Evolutionary conservation across 495 filamentous ascomycete genomes (phyloP).

Genomic region (Annulohypoxylon moriforme): DNA sequence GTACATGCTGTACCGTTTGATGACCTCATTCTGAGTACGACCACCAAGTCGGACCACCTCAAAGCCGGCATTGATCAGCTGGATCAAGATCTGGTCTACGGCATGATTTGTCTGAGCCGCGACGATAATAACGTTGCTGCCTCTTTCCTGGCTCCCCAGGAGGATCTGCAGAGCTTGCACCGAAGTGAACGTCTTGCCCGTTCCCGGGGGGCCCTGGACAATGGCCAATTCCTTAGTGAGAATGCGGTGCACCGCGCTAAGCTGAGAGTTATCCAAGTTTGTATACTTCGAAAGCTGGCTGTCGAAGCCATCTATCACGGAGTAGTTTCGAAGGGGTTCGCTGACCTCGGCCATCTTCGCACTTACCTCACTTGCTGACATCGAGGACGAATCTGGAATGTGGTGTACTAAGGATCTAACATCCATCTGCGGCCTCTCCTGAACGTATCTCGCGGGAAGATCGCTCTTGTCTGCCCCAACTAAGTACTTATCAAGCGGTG

Average conservation of each 20-base stretch:
- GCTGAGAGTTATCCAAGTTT: constrained; percentile 76
- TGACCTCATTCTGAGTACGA: constrained; percentile 71
- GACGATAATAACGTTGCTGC: constrained; percentile 68
- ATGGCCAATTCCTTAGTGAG: constrained; percentile 80
- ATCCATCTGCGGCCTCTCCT: constrained; percentile 48
- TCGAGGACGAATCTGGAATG: constrained; percentile 41
- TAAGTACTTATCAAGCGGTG: constrained; percentile 54
- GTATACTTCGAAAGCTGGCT: constrained; percentile 49
- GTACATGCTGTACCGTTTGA: constrained; percentile 73
- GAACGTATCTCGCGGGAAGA: constrained; percentile 45
- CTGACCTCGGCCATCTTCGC: constrained; percentile 58
- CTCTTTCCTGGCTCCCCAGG: constrained; percentile 67
- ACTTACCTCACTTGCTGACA: constrained; percentile 50
- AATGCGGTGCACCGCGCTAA: constrained; percentile 73
- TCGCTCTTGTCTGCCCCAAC: constrained; percentile 57
- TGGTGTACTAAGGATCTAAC: constrained; percentile 50
- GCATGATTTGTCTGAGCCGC: constrained; percentile 95
- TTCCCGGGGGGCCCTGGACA: constrained; percentile 91
- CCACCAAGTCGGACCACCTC: constrained; percentile 84
- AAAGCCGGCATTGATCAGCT: constrained; percentile 71
- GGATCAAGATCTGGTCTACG: constrained; percentile 81
- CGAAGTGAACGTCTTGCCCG: constrained; percentile 86
- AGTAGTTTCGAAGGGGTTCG: constrained; percentile 27
- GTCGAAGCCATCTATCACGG: constrained; percentile 57
- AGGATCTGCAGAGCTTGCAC: constrained; percentile 76